phyloP scores from a whole-genome alignment of 1,284 basidiomycete genomes.

The Neotropicomus parvogracilis region DNA sequence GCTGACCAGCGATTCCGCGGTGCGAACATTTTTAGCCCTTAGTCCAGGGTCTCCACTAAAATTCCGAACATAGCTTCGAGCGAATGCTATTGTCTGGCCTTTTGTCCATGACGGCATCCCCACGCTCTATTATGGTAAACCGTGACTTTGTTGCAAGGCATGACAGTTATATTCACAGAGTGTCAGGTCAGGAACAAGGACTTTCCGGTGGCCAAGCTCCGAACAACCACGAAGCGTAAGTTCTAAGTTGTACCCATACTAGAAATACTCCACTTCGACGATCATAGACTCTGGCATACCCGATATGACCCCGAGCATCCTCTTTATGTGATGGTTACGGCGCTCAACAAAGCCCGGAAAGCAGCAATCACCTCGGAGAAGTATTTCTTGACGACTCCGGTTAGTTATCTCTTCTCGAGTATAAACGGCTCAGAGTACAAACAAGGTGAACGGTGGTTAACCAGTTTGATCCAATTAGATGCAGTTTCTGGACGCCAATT shows the following conservation, averaged over 20 bases:
- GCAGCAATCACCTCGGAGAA: conserved; percentile 44
- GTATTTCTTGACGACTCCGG: conserved; percentile 52
- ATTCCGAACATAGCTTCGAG: conserved; percentile 35
- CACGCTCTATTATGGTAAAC: conserved; percentile 62
- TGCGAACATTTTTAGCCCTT: conserved; percentile 36
- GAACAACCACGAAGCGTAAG: conserved; percentile 56
- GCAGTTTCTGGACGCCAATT: conserved; percentile 42
- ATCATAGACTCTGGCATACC: conserved; percentile 54
- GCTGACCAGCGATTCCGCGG: conserved; percentile 43
- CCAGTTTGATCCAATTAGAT: conserved; percentile 34
- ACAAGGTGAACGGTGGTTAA: not conserved
- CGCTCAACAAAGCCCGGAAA: conserved; percentile 61
- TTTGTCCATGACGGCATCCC: conserved; percentile 61
- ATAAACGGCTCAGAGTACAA: not conserved
- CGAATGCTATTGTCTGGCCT: conserved; percentile 49
- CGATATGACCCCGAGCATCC: conserved; percentile 48
- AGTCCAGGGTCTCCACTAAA: conserved; percentile 13
- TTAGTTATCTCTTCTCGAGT: conserved; percentile 27
- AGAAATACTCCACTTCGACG: conserved; percentile 5
- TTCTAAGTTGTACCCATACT: not conserved
- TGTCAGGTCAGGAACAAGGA: conserved; percentile 57
- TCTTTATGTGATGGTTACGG: conserved; percentile 49
- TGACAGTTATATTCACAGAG: not conserved
- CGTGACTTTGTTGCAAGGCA: too few species aligned
- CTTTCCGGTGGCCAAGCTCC: conserved; percentile 53